Conservation (phyloP, 768 basidiomycete species). For the Boletus subcaerulescens region DNA sequence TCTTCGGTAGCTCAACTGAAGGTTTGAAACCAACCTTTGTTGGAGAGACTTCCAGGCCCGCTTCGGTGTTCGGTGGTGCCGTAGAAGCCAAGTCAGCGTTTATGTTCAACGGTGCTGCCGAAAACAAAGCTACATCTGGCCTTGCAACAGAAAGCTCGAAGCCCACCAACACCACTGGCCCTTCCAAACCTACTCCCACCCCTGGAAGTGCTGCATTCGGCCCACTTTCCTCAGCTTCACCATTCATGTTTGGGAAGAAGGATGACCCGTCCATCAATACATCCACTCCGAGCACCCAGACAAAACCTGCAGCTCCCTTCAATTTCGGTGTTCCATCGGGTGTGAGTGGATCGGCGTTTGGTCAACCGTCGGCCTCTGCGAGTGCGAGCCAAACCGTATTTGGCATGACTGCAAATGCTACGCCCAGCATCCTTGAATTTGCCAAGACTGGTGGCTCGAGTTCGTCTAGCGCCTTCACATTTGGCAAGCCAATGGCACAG, state of each 20-base stretch:
- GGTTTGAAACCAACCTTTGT: slow-evolving; percentile 9
- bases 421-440: slow-evolving; percentile 35
- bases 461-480: slow-evolving; percentile 17
- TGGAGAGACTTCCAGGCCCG: slow-evolving; percentile 7
- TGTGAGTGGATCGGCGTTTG: slow-evolving; percentile 4
- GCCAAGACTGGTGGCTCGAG: slow-evolving; percentile 16
- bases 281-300: slow-evolving; percentile 13
- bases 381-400: slow-evolving; percentile 8
- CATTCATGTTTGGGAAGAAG: slow-evolving; percentile 17
- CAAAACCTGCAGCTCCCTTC: slow-evolving; percentile 29
- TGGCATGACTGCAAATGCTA: slow-evolving; percentile 17
- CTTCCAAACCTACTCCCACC: not conserved
- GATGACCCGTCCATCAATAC: slow-evolving; percentile 5
- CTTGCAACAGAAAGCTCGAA: not conserved
- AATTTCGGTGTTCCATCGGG: slow-evolving; percentile 15
- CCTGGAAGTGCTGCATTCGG: slow-evolving; percentile 9
- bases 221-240: not conserved
- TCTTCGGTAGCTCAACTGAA: slow-evolving; percentile 5
- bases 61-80: not conserved
- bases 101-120: not conserved
- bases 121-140: not conserved
- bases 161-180: not conserved
- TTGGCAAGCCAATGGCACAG: slow-evolving; percentile 28
- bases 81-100: slow-evolving; percentile 3
- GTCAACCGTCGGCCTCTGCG: slow-evolving; percentile 6